Evolutionary conservation across 352 stramenopile genomes (phyloP).

Genomic region (Peronospora destructor): DNA sequence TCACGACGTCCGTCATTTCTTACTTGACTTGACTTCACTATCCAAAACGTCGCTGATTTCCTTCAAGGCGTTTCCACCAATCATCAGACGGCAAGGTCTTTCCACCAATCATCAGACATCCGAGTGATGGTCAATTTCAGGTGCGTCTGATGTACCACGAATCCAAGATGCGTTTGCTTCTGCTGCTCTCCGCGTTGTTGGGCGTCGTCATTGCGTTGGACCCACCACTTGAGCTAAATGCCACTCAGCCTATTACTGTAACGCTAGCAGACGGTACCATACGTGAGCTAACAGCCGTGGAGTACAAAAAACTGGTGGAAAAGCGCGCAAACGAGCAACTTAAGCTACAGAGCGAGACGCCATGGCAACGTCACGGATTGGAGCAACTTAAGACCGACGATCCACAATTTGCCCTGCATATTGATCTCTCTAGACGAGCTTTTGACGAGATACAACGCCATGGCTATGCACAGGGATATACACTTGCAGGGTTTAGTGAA

Average conservation of each 20-base stretch:
- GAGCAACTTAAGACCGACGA: slow-evolving; percentile 37
- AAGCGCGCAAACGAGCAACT: slow-evolving; percentile 29
- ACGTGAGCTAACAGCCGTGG: slow-evolving; percentile 38
- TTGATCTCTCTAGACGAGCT: slow-evolving; percentile 35
- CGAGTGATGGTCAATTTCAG: slow-evolving; percentile 21
- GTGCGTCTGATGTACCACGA: slow-evolving; percentile 8
- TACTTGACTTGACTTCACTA: slow-evolving; percentile 1
- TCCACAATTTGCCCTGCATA: slow-evolving; percentile 42
- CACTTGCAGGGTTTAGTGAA: slow-evolving; percentile 51
- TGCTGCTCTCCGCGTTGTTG: background rate
- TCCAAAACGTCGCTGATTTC: slow-evolving; percentile 29
- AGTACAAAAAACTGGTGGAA: slow-evolving; percentile 35
- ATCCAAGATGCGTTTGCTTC: background rate
- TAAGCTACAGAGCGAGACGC: too few species aligned
- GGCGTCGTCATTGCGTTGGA: slow-evolving; percentile 8
- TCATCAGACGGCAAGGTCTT: background rate
- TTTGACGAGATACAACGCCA: slow-evolving; percentile 52
- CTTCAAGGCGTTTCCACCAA: slow-evolving; percentile 8
- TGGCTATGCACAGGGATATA: slow-evolving; percentile 50
- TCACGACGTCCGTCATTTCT: slow-evolving; percentile 26
- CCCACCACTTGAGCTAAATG: slow-evolving; percentile 21
- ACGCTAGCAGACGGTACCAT: slow-evolving; percentile 36
- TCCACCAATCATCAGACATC: slow-evolving; percentile 5
- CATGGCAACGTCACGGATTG: slow-evolving; percentile 25
- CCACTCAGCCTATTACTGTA: slow-evolving; percentile 27